Percentiles rank a stretch among this genome's conserved stretches.
Evolutionary conservation across 495 filamentous ascomycete species (phyloP).

Genomic region (Penicillium desertorum): DNA sequence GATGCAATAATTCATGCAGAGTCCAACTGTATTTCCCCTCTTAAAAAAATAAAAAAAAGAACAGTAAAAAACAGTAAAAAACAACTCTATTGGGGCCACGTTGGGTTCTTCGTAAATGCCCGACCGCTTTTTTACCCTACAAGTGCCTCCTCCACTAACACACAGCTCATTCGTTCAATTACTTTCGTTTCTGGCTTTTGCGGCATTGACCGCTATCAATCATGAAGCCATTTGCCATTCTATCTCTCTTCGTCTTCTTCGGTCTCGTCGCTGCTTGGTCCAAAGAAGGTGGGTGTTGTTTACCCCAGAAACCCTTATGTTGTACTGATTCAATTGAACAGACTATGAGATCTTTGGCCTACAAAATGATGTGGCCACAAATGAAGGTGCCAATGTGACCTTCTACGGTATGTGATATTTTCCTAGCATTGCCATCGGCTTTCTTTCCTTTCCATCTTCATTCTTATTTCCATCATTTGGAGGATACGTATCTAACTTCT

Average conservation of each 20-base stretch:
- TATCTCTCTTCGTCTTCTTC: slow-evolving; percentile 43
- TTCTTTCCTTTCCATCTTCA: neutral
- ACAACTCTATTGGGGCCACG: slow-evolving; percentile 28
- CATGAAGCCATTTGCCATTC: slow-evolving; percentile 40
- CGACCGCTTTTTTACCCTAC: slow-evolving; percentile 24
- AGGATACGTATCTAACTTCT: slow-evolving; percentile 6
- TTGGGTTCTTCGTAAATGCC: slow-evolving; percentile 12
- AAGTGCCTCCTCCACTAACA: slow-evolving; percentile 6
- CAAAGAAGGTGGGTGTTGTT: slow-evolving; percentile 67
- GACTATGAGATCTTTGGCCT: slow-evolving; percentile 98
- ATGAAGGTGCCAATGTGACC: slow-evolving; percentile 77
- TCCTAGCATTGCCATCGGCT: neutral
- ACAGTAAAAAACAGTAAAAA: neutral
- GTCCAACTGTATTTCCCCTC: neutral
- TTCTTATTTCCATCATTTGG: neutral
- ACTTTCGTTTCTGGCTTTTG: slow-evolving; percentile 16
- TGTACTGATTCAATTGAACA: slow-evolving; percentile 34
- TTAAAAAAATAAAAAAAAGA: neutral
- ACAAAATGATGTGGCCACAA: slow-evolving; percentile 73
- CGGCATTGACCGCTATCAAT: slow-evolving; percentile 31
- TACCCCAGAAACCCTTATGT: slow-evolving; percentile 1
- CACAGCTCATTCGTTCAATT: slow-evolving; percentile 7
- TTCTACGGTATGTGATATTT: slow-evolving; percentile 68
- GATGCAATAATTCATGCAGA: slow-evolving; percentile 4
- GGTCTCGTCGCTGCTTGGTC: slow-evolving; percentile 71